These are phyloP conservation scores for Golubevia sp. DNA, from an alignment of 1,284 basidiomycete genomes.

Conservation along the genomic window DNA sequence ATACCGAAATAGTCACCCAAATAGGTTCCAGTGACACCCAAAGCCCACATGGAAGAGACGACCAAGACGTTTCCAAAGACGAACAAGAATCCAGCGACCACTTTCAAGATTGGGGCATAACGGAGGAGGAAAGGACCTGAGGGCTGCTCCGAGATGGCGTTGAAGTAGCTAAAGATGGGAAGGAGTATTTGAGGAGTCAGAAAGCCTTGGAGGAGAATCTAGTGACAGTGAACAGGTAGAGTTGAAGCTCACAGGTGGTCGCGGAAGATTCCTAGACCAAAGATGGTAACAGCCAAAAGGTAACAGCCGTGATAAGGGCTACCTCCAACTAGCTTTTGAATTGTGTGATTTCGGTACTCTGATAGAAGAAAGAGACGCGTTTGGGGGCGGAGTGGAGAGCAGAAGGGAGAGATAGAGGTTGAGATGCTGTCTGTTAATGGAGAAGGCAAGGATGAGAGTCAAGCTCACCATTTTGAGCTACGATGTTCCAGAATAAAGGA, in stretches of 20 bases:
- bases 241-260: constrained; percentile 23
- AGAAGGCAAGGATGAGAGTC: neutral
- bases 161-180: constrained; percentile 21
- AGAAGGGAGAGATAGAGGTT: neutral
- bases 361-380: constrained; percentile 9
- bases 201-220: neutral
- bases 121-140: constrained; percentile 24
- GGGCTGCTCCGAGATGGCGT: constrained; percentile 44
- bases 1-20: constrained; percentile 62
- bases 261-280: constrained; percentile 34
- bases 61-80: constrained; percentile 47
- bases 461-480: constrained; percentile 82
- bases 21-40: constrained; percentile 61
- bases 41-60: constrained; percentile 54
- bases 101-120: constrained; percentile 23
- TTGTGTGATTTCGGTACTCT: constrained; percentile 87
- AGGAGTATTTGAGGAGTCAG: neutral
- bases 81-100: constrained; percentile 33
- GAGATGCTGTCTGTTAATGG: neutral
- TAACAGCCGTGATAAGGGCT: constrained; percentile 64
- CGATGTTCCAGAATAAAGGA: constrained; percentile 92
- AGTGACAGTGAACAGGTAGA: neutral
- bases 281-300: constrained; percentile 50
- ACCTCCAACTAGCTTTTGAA: constrained; percentile 79
- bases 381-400: neutral